phyloP scores from a whole-genome alignment of 176 grass and related monocot species.

The Eragrostis curvula region DNA sequence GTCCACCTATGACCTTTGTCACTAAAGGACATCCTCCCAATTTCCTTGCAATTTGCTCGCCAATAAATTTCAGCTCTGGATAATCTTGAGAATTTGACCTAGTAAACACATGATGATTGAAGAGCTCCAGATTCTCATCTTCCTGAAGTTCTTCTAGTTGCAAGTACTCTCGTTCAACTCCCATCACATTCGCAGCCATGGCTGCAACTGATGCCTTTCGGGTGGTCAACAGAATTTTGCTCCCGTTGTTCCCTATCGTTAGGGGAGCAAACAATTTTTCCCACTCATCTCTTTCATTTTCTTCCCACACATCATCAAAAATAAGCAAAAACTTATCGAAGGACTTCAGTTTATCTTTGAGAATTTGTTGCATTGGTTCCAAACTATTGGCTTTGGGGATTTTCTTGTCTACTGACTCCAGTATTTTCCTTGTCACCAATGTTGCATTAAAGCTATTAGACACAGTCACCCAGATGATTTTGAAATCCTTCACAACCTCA shows the following conservation, averaged over 20 bases:
- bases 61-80: background rate
- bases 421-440: background rate
- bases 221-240: constrained; percentile 58
- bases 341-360: constrained; percentile 4
- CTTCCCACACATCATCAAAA: constrained; percentile 60
- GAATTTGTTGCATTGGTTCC: constrained; percentile 22
- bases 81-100: background rate
- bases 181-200: constrained; percentile 6
- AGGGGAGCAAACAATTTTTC: constrained; percentile 51
- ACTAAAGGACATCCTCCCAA: constrained; percentile 55
- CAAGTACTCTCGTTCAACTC: constrained; percentile 1
- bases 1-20: constrained; percentile 39
- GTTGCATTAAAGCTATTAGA: constrained; percentile 33
- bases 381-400: background rate
- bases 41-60: constrained; percentile 40
- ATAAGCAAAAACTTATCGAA: constrained; percentile 37
- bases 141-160: constrained; percentile 33
- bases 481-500: background rate
- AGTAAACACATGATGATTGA: constrained; percentile 42
- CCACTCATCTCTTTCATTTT: constrained; percentile 33
- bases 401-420: background rate
- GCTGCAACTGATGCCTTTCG: constrained; percentile 24
- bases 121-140: constrained; percentile 38
- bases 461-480: constrained; percentile 23
- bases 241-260: constrained; percentile 1